Evolutionary conservation across 163 green algal species (phyloP).

Genomic region (Trebouxia gelatinosa): DNA sequence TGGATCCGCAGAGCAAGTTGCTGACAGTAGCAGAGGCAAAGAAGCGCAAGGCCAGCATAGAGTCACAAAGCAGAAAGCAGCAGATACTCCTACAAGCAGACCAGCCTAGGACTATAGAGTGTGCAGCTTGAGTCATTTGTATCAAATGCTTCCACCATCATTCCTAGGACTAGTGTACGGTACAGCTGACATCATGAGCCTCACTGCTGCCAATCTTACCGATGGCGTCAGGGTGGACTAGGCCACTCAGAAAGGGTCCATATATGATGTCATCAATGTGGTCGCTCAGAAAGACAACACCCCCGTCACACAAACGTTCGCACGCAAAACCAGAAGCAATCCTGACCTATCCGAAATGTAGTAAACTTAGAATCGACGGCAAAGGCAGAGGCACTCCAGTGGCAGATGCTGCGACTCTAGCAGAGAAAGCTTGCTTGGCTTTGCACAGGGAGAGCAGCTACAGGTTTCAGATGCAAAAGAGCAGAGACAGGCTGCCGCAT

Average conservation of each 20-base stretch:
- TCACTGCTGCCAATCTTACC: constrained; percentile 14
- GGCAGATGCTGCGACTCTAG: background rate
- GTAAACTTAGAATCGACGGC: background rate
- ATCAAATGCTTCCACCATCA: no score
- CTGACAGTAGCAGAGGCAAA: background rate
- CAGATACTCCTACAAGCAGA: no score
- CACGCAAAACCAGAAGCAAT: background rate
- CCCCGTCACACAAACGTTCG: no score
- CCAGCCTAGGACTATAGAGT: no score
- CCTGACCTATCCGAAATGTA: background rate
- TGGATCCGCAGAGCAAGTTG: background rate
- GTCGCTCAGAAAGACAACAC: background rate
- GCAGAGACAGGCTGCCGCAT: background rate
- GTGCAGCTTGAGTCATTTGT: no score
- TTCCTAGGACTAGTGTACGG: no score
- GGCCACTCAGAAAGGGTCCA: background rate
- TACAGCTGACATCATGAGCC: background rate
- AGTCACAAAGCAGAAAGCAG: no score
- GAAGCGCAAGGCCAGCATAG: background rate
- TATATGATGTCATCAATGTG: background rate
- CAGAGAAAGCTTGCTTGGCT: background rate
- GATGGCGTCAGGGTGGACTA: no score
- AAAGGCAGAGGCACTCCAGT: background rate
- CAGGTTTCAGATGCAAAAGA: background rate
- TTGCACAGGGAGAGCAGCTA: background rate